Evolutionary conservation across 2,329 filamentous ascomycete genomes (phyloP).

Genomic region (Neodidymelliopsis sp.): DNA sequence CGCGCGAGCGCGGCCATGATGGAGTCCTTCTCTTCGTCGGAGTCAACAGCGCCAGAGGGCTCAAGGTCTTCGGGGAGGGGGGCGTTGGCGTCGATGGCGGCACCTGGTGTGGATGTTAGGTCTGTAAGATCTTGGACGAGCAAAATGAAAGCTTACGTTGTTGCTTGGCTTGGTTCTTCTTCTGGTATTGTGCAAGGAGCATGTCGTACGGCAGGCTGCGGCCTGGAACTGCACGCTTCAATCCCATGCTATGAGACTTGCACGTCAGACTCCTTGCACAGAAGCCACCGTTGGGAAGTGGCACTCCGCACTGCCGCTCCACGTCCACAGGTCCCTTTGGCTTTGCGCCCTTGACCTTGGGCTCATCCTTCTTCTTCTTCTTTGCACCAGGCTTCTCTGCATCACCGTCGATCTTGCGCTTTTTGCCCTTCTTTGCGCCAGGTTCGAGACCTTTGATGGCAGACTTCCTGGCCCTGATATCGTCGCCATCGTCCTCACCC

Average conservation of each 20-base stretch:
- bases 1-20: conserved; percentile 81
- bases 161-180: conserved; percentile 98
- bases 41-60: conserved; percentile 77
- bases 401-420: conserved; percentile 61
- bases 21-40: conserved; percentile 89
- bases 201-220: conserved; percentile 91
- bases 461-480: conserved; percentile 50
- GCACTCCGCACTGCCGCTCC: conserved; percentile 90
- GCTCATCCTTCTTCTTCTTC: conserved; percentile 96
- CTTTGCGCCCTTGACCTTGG: conserved; percentile 82
- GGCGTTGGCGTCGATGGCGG: conserved; percentile 92
- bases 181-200: conserved; percentile 73
- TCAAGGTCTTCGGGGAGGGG: conserved; percentile 85
- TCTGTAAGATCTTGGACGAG: not conserved
- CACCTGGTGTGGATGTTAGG: conserved; percentile 64
- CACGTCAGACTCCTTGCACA: conserved; percentile 90
- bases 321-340: conserved; percentile 94
- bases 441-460: conserved; percentile 52
- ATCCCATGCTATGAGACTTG: conserved; percentile 95
- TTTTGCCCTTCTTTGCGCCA: conserved; percentile 54
- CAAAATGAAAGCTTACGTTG: conserved; percentile 72
- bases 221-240: conserved; percentile 87
- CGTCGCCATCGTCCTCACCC: conserved; percentile 53
- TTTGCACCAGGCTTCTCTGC: conserved; percentile 80
- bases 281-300: conserved; percentile 81